These are phyloP conservation scores for Ceratonia siliqua DNA, from an alignment of 306 rosid genomes.

Conservation along the genomic window DNA sequence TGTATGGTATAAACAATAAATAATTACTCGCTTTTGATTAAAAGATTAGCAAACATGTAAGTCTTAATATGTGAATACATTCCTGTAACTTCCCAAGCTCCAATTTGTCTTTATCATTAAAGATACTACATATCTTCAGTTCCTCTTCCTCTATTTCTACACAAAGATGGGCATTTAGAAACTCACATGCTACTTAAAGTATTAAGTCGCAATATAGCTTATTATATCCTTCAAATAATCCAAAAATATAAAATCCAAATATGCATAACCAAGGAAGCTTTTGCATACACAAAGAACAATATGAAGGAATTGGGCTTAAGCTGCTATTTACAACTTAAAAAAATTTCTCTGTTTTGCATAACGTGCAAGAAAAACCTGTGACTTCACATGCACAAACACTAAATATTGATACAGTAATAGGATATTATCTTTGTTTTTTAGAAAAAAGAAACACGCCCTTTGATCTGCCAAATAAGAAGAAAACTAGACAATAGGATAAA, in stretches of 20 bases:
- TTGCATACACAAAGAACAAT: background rate
- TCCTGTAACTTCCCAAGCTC: background rate
- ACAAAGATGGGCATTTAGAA: background rate
- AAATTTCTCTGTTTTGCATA: background rate
- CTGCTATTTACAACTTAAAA: background rate
- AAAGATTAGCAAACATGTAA: background rate
- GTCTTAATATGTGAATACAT: background rate
- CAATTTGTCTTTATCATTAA: background rate
- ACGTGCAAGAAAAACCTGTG: background rate
- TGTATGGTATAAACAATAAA: background rate
- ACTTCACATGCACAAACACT: background rate
- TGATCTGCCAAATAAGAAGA: slow-evolving; percentile 21
- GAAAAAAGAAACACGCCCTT: background rate
- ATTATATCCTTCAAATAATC: background rate
- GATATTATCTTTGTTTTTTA: background rate
- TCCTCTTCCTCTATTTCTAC: background rate
- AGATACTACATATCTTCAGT: background rate
- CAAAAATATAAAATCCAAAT: background rate
- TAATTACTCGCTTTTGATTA: background rate
- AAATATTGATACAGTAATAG: background rate
- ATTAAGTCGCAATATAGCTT: background rate
- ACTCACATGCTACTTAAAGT: background rate
- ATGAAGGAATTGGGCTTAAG: background rate
- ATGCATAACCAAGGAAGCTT: background rate
- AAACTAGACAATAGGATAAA: slow-evolving; percentile 20